Conservation (phyloP, 805 yeast genomes). For the Barnettozyma salicaria region DNA sequence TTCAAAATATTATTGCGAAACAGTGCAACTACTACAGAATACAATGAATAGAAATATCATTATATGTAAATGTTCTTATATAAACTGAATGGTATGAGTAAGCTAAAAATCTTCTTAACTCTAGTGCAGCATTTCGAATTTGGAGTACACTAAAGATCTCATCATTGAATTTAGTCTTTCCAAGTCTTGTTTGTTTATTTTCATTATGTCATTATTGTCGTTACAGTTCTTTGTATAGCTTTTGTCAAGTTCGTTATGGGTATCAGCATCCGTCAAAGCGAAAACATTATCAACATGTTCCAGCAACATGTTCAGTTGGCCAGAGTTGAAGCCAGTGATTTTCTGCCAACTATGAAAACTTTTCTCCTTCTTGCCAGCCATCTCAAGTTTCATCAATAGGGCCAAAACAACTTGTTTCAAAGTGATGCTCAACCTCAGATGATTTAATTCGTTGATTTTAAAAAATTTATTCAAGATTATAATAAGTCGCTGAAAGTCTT, state of each 20-base stretch:
- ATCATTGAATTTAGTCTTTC: constrained; percentile 18
- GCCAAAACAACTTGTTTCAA: constrained; percentile 15
- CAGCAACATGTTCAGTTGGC: constrained; percentile 1
- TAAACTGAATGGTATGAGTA: too few relatives aligned
- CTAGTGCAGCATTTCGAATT: constrained; percentile 17
- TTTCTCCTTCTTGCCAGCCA: neutral
- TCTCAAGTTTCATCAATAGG: constrained; percentile 7
- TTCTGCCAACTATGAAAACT: constrained; percentile 9
- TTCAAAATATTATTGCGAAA: too few relatives aligned
- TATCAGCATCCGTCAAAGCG: constrained; percentile 2
- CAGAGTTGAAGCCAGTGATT: constrained; percentile 11
- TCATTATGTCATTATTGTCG: constrained; percentile 1
- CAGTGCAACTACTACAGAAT: too few relatives aligned
- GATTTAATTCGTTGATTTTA: neutral
- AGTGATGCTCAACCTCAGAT: constrained; percentile 4
- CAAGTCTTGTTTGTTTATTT: constrained; percentile 13
- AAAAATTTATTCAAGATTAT: constrained; percentile 4
- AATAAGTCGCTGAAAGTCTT: constrained; percentile 6
- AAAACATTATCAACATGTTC: constrained; percentile 6
- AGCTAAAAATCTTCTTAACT: neutral
- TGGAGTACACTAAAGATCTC: constrained; percentile 18
- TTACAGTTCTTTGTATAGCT: constrained; percentile 2
- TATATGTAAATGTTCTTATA: too few relatives aligned
- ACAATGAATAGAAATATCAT: too few relatives aligned
- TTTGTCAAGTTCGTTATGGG: constrained; percentile 3